Evolutionary conservation across 2,329 filamentous ascomycete genomes (phyloP).

Genomic region (Truncatella angustata): DNA sequence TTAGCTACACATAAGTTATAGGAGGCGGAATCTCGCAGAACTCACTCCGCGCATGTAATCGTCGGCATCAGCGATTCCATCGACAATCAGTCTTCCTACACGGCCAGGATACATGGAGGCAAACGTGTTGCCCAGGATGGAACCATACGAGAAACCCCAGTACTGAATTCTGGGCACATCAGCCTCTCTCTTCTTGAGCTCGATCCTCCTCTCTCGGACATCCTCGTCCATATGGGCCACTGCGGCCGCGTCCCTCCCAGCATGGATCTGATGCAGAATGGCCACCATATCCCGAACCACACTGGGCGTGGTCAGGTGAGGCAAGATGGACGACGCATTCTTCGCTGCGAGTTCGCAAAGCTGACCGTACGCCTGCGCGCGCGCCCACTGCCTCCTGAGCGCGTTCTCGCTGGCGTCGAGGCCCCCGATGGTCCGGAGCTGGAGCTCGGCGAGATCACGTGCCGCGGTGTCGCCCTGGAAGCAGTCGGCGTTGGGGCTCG

Average conservation of each 20-base stretch:
- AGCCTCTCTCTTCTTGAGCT: not conserved
- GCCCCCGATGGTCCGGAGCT: constrained; percentile 28
- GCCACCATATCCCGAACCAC: constrained; percentile 43
- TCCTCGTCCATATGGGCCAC: not conserved
- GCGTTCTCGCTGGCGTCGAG: constrained; percentile 17
- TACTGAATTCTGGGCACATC: constrained; percentile 34
- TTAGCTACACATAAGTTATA: not conserved
- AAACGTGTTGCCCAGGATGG: constrained; percentile 41
- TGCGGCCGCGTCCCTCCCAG: constrained; percentile 19
- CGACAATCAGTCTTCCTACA: constrained; percentile 40
- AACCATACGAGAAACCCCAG: constrained; percentile 50
- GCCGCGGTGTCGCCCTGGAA: constrained; percentile 27
- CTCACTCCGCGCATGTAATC: constrained; percentile 33
- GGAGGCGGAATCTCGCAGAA: not conserved
- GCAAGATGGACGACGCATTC: constrained; percentile 25
- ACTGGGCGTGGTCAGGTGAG: constrained; percentile 34
- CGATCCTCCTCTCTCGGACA: not conserved
- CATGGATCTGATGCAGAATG: constrained; percentile 40
- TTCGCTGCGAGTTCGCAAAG: constrained; percentile 25
- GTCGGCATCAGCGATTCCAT: constrained; percentile 34
- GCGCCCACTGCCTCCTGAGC: constrained; percentile 25
- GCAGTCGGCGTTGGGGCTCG: constrained; percentile 37
- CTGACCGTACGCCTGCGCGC: constrained; percentile 23
- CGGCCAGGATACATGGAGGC: constrained; percentile 39
- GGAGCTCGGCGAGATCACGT: constrained; percentile 23